These are phyloP conservation scores for Spathaspora sp. DNA, from an alignment of 1,139 yeast genomes.

Conservation along the genomic window DNA sequence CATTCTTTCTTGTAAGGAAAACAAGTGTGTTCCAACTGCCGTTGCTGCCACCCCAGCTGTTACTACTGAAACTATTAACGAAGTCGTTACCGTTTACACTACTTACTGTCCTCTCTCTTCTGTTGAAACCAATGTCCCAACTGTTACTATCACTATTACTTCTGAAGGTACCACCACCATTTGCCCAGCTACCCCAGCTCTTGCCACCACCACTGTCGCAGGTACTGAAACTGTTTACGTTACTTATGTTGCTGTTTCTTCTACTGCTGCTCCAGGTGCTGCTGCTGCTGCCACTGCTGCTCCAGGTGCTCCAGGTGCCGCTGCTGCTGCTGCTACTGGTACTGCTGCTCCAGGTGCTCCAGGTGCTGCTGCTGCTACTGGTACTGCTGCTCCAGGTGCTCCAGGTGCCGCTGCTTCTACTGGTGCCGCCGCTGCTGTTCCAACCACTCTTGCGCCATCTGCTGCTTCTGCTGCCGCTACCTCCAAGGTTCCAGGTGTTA, in stretches of 20 bases:
- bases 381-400: conserved; percentile 14
- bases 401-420: conserved; percentile 4
- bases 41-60: conserved; percentile 28
- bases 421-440: conserved; percentile 10
- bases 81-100: conserved; percentile 29
- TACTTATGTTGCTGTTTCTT: conserved; percentile 30
- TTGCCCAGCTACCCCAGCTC: conserved; percentile 16
- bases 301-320: conserved; percentile 22
- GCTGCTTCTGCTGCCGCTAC: conserved; percentile 28
- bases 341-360: conserved; percentile 9
- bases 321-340: conserved; percentile 13
- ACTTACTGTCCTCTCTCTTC: conserved; percentile 32
- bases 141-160: conserved; percentile 15
- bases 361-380: conserved; percentile 8
- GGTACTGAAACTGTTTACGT: conserved; percentile 29
- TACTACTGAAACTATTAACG: conserved; percentile 25
- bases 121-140: conserved; percentile 16
- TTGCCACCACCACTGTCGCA: conserved; percentile 23
- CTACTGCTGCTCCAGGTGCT: conserved; percentile 12
- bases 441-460: conserved; percentile 9
- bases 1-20: conserved; percentile 47
- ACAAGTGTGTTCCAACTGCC: conserved; percentile 28
- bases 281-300: conserved; percentile 15
- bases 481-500: conserved; percentile 25
- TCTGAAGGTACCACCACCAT: conserved; percentile 8